Evolutionary conservation across 345 rosid genomes (phyloP).

Genomic region (Xanthoceras sorbifolium): DNA sequence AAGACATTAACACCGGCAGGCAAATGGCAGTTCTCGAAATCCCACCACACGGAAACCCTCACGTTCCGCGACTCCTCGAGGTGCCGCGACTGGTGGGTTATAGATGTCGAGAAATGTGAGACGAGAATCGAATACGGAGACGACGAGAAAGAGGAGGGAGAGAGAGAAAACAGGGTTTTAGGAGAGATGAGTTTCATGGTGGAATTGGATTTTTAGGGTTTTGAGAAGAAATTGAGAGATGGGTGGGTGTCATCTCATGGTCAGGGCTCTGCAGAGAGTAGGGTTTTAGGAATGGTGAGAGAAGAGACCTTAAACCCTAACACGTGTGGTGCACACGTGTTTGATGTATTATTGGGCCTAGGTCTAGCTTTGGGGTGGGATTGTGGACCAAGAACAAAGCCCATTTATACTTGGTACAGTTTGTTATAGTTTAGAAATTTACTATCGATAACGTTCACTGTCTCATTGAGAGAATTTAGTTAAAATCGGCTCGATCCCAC

Average conservation of each 20-base stretch:
- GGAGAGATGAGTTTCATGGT: constrained; percentile 4
- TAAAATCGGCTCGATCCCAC: too few species aligned
- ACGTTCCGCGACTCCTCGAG: constrained; percentile 53
- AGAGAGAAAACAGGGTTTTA: constrained; percentile 3
- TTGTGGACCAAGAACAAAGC: neutral
- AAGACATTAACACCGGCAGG: constrained; percentile 64
- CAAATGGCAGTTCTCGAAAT: constrained; percentile 80
- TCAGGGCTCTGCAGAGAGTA: neutral
- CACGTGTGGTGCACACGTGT: constrained; percentile 18
- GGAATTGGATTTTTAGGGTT: neutral
- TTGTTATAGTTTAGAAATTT: too few species aligned
- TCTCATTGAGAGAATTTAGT: too few species aligned
- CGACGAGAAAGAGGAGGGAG: constrained; percentile 27
- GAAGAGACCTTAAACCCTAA: constrained; percentile 16
- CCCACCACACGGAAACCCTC: constrained; percentile 92
- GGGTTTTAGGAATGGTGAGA: constrained; percentile 11
- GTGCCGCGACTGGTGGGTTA: constrained; percentile 19
- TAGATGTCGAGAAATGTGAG: constrained; percentile 41
- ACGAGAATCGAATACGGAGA: constrained; percentile 25
- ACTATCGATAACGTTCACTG: too few species aligned
- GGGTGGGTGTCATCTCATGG: neutral
- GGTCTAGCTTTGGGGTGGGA: neutral
- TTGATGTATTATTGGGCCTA: neutral
- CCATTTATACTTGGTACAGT: neutral
- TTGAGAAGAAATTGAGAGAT: neutral